Percentiles rank a stretch among this genome's conserved stretches.
Evolutionary conservation across 176 grass and related monocot species (phyloP).

Genomic region (Cenchrus purpureus): DNA sequence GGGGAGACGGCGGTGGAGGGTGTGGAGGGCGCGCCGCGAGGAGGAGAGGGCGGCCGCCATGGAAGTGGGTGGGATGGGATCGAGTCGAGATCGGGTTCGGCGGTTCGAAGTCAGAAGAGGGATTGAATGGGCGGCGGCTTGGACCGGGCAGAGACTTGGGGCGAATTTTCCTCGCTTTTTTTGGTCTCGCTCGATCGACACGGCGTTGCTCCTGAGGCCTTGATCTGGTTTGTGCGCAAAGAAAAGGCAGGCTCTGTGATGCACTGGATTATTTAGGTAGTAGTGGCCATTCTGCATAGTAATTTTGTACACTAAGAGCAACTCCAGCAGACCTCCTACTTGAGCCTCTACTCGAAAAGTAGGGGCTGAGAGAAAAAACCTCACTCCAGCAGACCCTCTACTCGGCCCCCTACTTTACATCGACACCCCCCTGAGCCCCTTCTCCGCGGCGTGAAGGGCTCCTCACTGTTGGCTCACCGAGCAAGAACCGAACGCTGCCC

Average conservation of each 20-base stretch:
- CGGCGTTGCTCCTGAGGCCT: not conserved
- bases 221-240: not conserved
- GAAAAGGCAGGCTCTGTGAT: not conserved
- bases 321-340: too few species aligned
- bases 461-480: too few species aligned
- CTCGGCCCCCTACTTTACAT: too few species aligned
- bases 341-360: too few species aligned
- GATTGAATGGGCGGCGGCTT: conserved; percentile 21
- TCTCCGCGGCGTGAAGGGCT: too few species aligned
- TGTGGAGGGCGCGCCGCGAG: conserved; percentile 47
- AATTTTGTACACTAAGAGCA: too few species aligned
- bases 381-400: too few species aligned
- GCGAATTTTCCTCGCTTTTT: not conserved
- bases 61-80: conserved; percentile 25
- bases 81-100: conserved; percentile 44
- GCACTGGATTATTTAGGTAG: not conserved
- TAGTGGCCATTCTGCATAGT: too few species aligned
- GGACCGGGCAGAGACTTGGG: not conserved
- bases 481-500: too few species aligned
- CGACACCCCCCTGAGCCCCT: too few species aligned
- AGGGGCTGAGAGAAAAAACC: too few species aligned
- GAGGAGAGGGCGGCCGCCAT: conserved; percentile 53
- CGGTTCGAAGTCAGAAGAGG: not conserved
- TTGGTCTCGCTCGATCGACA: not conserved
- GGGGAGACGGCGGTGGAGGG: conserved; percentile 43